Evolutionary conservation across 179 eudicot species (phyloP).

Genomic region (Heliamphora pulchella): DNA sequence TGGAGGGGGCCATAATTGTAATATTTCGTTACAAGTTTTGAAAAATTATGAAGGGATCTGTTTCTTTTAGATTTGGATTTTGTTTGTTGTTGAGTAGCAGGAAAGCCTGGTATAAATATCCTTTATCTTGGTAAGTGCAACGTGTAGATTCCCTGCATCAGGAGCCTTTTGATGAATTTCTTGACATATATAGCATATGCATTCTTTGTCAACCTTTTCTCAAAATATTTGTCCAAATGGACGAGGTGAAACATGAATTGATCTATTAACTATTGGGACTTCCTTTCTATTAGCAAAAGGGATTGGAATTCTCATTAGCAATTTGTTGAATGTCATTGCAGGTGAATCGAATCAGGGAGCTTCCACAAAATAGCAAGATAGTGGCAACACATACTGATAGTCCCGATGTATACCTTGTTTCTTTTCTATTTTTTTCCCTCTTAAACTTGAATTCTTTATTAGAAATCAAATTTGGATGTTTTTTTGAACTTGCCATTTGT

Average conservation of each 20-base stretch:
- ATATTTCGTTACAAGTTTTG: not conserved
- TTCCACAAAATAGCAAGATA: slow-evolving; percentile 93
- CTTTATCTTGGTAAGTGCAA: not conserved
- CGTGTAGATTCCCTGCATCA: not conserved
- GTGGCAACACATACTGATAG: slow-evolving; percentile 97
- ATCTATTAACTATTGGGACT: not conserved
- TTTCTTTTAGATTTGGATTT: not conserved
- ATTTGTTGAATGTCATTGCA: slow-evolving; percentile 27
- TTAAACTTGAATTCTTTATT: not conserved
- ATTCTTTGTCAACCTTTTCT: not conserved
- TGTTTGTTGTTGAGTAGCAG: not conserved
- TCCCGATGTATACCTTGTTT: slow-evolving; percentile 67
- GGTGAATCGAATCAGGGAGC: slow-evolving; percentile 96
- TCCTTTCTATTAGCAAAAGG: not conserved
- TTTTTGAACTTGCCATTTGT: not conserved
- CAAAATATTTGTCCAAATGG: not conserved
- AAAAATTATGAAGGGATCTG: not conserved
- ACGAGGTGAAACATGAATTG: not conserved
- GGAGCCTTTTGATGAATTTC: not conserved
- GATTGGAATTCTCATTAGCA: not conserved
- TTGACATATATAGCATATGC: not conserved
- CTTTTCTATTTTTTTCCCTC: not conserved
- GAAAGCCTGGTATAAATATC: not conserved
- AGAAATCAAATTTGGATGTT: slow-evolving; percentile 1
- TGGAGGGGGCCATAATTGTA: not conserved